A percentile compares a stretch with the other conserved stretches of the same genome.
Evolutionary conservation across 1,139 yeast genomes (phyloP).

Genomic region (Kazachstania sp.): DNA sequence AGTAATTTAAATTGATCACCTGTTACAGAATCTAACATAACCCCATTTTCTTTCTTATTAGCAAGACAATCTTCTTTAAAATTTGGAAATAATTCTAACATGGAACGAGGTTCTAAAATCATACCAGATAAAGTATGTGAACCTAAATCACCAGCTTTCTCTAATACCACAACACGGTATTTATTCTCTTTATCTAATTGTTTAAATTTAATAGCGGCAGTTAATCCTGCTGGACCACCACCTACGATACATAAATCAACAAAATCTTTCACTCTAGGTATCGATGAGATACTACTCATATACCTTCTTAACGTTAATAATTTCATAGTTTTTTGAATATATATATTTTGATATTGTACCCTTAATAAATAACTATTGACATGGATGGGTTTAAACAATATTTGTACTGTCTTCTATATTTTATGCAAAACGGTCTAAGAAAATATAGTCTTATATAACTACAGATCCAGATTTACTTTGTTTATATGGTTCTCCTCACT

Average conservation of each 20-base stretch:
- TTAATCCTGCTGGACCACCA: constrained; percentile 96
- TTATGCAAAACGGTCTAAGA: too few species aligned
- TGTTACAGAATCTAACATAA: constrained; percentile 59
- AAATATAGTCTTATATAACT: too few species aligned
- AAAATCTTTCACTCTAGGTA: constrained; percentile 56
- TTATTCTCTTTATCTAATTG: constrained; percentile 68
- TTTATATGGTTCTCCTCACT: too few species aligned
- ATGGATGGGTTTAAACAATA: too few species aligned
- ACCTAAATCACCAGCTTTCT: constrained; percentile 89
- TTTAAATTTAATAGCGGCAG: constrained; percentile 83
- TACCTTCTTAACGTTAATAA: constrained; percentile 1
- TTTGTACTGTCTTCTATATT: too few species aligned
- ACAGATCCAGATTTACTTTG: too few species aligned
- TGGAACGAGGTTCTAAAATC: constrained; percentile 80
- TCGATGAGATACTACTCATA: background rate
- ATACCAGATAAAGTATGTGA: constrained; percentile 92
- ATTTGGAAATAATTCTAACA: constrained; percentile 79
- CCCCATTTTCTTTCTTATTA: constrained; percentile 42
- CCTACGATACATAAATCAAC: constrained; percentile 96
- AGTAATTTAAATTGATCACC: constrained; percentile 62
- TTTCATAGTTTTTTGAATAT: background rate
- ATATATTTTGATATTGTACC: too few species aligned
- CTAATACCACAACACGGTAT: constrained; percentile 79
- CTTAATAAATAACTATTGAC: too few species aligned
- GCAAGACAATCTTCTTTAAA: constrained; percentile 35